Evolutionary conservation across 495 filamentous ascomycete species (phyloP).

Genomic region (Aspergillus taichungensis): DNA sequence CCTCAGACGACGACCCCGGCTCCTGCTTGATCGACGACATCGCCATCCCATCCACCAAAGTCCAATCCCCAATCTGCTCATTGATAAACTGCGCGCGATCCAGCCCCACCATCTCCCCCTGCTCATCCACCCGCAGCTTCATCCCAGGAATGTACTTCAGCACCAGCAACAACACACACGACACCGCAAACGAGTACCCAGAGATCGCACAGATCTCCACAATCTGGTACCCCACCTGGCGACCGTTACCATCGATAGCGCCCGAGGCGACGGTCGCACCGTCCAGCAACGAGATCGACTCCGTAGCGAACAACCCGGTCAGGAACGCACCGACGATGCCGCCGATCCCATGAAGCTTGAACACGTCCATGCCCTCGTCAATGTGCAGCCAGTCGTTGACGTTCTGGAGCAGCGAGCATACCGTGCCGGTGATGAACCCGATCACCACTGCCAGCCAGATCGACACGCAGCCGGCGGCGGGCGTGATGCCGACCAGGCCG

Average conservation of each 20-base stretch:
- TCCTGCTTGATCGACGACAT: slow-evolving; percentile 12
- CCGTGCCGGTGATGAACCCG: slow-evolving; percentile 47
- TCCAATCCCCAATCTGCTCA: slow-evolving; percentile 48
- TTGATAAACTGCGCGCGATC: slow-evolving; percentile 51
- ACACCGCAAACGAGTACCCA: slow-evolving; percentile 46
- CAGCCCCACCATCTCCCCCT: slow-evolving; percentile 47
- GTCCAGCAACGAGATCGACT: slow-evolving; percentile 37
- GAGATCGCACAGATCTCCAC: slow-evolving; percentile 51
- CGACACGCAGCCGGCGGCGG: slow-evolving; percentile 51
- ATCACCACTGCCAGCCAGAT: slow-evolving; percentile 49
- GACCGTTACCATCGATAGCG: slow-evolving; percentile 48
- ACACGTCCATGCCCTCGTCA: slow-evolving; percentile 56
- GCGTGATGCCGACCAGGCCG: slow-evolving; percentile 57
- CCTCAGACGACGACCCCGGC: no score
- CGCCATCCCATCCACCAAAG: slow-evolving; percentile 15
- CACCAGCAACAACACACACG: slow-evolving; percentile 43
- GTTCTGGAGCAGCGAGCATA: slow-evolving; percentile 42
- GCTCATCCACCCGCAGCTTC: slow-evolving; percentile 46
- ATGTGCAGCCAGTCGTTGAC: slow-evolving; percentile 50
- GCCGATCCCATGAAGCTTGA: slow-evolving; percentile 54
- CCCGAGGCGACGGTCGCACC: slow-evolving; percentile 39
- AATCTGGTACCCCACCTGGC: slow-evolving; percentile 51
- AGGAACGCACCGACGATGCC: slow-evolving; percentile 54
- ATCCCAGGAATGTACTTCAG: slow-evolving; percentile 52
- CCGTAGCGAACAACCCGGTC: slow-evolving; percentile 51